Conservation (phyloP, 345 rosid species). For the Syzygium jambos region DNA sequence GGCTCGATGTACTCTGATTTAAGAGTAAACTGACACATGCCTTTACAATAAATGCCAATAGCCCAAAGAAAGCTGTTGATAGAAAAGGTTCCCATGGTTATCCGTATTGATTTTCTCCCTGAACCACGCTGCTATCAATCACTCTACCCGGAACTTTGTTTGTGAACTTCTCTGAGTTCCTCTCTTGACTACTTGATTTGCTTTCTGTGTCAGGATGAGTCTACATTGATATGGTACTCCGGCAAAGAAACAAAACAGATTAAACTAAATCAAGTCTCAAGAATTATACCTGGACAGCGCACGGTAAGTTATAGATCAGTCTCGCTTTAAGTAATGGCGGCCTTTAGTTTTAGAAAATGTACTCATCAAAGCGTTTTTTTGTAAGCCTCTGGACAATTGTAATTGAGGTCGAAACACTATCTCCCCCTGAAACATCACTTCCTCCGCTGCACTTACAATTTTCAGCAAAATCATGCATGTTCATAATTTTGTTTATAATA, state of each 20-base stretch:
- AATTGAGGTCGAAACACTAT: background rate
- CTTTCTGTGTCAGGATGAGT: conserved; percentile 58
- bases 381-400: background rate
- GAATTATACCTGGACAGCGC: conserved; percentile 87
- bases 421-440: background rate
- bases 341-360: background rate
- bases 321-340: background rate
- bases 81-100: background rate
- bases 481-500: background rate
- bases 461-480: background rate
- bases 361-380: background rate
- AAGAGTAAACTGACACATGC: background rate
- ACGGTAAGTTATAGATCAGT: conserved; percentile 52
- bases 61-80: background rate
- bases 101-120: background rate
- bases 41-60: background rate
- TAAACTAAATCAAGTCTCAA: conserved; percentile 54
- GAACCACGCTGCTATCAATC: background rate
- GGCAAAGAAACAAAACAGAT: conserved; percentile 74
- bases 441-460: background rate
- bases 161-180: background rate
- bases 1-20: background rate
- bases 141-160: background rate
- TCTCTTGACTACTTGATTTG: background rate
- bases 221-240: conserved; percentile 86